Conservation (phyloP, 2,329 filamentous ascomycete species). For the Epichloe elymi region DNA sequence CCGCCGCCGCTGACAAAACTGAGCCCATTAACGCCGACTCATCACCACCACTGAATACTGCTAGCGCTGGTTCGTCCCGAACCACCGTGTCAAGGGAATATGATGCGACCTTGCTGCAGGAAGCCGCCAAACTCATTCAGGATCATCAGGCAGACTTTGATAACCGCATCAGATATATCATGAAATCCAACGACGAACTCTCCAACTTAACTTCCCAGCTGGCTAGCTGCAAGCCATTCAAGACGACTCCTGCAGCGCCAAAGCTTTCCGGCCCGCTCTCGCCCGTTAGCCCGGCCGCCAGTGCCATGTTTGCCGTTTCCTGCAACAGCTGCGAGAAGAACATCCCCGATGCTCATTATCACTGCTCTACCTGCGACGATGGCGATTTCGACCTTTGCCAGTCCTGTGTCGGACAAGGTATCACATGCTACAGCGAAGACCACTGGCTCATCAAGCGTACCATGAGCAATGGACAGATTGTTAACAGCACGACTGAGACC, state of each 20-base stretch:
- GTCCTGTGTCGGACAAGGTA: constrained; percentile 60
- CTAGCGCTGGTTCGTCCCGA: constrained; percentile 7
- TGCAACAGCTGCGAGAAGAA: constrained; percentile 80
- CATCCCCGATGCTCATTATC: constrained; percentile 75
- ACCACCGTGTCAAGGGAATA: constrained; percentile 15
- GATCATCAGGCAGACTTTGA: constrained; percentile 15
- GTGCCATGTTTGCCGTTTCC: constrained; percentile 59
- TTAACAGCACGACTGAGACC: constrained; percentile 76
- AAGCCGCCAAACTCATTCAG: constrained; percentile 14
- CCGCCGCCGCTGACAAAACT: neutral
- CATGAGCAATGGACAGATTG: constrained; percentile 63
- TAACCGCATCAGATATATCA: constrained; percentile 14
- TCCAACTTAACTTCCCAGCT: constrained; percentile 3
- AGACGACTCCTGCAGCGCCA: neutral
- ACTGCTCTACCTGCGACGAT: constrained; percentile 85
- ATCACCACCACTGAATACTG: constrained; percentile 8
- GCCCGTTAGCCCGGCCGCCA: neutral
- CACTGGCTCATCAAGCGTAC: constrained; percentile 95
- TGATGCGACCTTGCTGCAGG: constrained; percentile 14
- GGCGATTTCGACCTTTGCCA: constrained; percentile 92
- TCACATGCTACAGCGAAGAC: constrained; percentile 61
- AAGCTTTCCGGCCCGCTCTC: neutral
- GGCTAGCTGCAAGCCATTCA: constrained; percentile 1
- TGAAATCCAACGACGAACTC: constrained; percentile 12
- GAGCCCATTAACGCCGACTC: constrained; percentile 1